Evolutionary conservation across 352 stramenopile species (phyloP).

Genomic region (Phytopythium boreale): DNA sequence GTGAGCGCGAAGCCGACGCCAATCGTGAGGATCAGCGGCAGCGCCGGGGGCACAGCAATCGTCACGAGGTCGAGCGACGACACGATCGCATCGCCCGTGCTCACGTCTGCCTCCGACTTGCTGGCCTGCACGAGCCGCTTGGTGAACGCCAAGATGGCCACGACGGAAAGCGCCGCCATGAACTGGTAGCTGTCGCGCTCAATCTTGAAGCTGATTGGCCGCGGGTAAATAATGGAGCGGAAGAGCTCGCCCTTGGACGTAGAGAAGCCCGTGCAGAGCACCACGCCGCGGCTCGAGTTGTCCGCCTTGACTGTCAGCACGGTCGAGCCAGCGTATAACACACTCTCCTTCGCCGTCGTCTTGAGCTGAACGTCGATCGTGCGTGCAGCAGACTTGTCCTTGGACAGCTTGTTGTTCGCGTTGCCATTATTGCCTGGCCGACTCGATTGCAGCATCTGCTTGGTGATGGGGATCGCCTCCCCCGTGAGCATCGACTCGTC

Average conservation of each 20-base stretch:
- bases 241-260: slow-evolving; percentile 78
- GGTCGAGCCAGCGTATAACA: slow-evolving; percentile 61
- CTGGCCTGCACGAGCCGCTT: slow-evolving; percentile 43
- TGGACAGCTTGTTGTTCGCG: slow-evolving; percentile 35
- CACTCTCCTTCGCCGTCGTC: slow-evolving; percentile 40
- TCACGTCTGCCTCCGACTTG: slow-evolving; percentile 20
- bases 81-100: slow-evolving; percentile 24
- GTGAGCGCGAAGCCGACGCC: slow-evolving; percentile 63
- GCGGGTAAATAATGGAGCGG: slow-evolving; percentile 62
- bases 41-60: slow-evolving; percentile 54
- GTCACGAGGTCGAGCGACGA: slow-evolving; percentile 65
- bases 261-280: slow-evolving; percentile 58
- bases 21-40: slow-evolving; percentile 63
- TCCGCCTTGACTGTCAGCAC: slow-evolving; percentile 33
- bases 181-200: slow-evolving; percentile 78
- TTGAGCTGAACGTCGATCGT: slow-evolving; percentile 35
- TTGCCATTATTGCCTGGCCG: slow-evolving; percentile 22
- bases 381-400: slow-evolving; percentile 7
- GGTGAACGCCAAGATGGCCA: slow-evolving; percentile 55
- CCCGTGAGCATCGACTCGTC: slow-evolving; percentile 80
- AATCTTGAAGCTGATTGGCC: slow-evolving; percentile 49
- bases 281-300: slow-evolving; percentile 40
- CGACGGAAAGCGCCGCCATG: slow-evolving; percentile 41
- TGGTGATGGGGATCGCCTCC: slow-evolving; percentile 78
- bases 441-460: slow-evolving; percentile 26